Percentiles rank a stretch among this genome's conserved stretches.
phyloP scores from a whole-genome alignment of 305 asterid genomes.

The Fraxinus dipetala region DNA sequence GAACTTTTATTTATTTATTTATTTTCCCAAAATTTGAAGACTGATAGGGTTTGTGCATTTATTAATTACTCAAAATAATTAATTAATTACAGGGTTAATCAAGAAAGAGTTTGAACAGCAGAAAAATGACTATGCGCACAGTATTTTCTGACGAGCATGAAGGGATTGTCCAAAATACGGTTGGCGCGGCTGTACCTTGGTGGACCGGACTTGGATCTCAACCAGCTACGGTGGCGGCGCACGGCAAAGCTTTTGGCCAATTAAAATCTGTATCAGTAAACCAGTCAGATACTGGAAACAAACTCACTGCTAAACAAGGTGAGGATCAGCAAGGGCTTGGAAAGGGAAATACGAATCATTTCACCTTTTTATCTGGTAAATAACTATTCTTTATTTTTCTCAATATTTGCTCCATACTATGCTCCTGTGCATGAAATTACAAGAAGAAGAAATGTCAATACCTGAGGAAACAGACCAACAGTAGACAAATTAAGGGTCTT shows the following conservation, averaged over 20 bases:
- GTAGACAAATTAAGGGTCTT: background rate
- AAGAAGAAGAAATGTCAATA: background rate
- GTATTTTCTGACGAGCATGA: conserved; percentile 30
- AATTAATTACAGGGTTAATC: background rate
- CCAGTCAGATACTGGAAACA: conserved; percentile 8
- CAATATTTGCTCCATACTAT: background rate
- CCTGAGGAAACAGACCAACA: background rate
- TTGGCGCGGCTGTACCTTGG: conserved; percentile 27
- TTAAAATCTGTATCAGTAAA: conserved; percentile 21
- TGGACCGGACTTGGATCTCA: conserved; percentile 37
- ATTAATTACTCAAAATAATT: background rate
- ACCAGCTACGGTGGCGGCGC: conserved; percentile 11
- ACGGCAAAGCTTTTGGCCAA: conserved; percentile 18
- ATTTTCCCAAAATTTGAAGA: background rate
- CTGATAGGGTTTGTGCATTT: conserved; percentile 25
- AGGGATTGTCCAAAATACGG: conserved; percentile 19
- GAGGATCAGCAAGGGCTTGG: conserved; percentile 23
- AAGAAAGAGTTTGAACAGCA: conserved; percentile 13
- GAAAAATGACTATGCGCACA: conserved; percentile 38
- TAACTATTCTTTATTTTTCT: background rate
- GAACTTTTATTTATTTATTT: background rate
- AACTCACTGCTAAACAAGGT: conserved; percentile 13
- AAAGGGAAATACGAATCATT: conserved; percentile 24
- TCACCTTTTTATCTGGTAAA: conserved; percentile 43
- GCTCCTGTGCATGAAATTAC: background rate